These are phyloP conservation scores for Coix lacrymajobi DNA, from an alignment of 176 grass and related monocot species.

Conservation along the genomic window DNA sequence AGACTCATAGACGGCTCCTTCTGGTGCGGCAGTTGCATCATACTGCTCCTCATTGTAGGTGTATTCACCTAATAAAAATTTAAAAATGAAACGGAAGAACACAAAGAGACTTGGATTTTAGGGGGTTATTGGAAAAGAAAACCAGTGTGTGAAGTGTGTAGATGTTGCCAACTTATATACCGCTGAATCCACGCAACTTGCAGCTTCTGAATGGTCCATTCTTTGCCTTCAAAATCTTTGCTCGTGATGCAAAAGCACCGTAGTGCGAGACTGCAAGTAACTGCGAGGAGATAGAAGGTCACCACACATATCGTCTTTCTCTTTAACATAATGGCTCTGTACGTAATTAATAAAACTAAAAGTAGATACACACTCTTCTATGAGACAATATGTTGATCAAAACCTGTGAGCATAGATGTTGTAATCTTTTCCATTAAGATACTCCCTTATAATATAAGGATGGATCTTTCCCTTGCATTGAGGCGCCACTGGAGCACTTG, in stretches of 20 bases:
- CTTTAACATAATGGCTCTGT: no score
- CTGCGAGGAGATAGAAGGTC: no score
- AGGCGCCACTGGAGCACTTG: slow-evolving; percentile 20
- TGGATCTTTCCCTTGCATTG: background rate
- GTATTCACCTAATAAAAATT: background rate
- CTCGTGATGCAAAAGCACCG: slow-evolving; percentile 37
- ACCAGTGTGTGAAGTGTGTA: no score
- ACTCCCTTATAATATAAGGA: slow-evolving; percentile 28
- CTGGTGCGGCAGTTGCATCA: background rate
- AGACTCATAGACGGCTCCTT: background rate
- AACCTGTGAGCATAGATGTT: no score
- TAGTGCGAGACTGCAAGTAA: slow-evolving; percentile 54
- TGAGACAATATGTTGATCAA: no score
- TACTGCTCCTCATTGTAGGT: background rate
- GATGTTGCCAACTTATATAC: no score
- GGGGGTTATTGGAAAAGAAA: no score
- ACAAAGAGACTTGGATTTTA: no score
- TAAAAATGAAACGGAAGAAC: no score
- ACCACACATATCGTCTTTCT: no score
- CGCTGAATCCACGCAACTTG: slow-evolving; percentile 41
- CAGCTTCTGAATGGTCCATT: slow-evolving; percentile 32
- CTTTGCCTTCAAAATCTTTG: slow-evolving; percentile 36
- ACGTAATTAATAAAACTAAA: no score
- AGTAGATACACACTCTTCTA: no score
- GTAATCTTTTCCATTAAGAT: slow-evolving; percentile 36